A percentile compares a stretch with the other conserved stretches of the same genome.
These are phyloP conservation scores for Xylariaceae sp. DNA, from an alignment of 2,329 filamentous ascomycete species.

Conservation along the genomic window DNA sequence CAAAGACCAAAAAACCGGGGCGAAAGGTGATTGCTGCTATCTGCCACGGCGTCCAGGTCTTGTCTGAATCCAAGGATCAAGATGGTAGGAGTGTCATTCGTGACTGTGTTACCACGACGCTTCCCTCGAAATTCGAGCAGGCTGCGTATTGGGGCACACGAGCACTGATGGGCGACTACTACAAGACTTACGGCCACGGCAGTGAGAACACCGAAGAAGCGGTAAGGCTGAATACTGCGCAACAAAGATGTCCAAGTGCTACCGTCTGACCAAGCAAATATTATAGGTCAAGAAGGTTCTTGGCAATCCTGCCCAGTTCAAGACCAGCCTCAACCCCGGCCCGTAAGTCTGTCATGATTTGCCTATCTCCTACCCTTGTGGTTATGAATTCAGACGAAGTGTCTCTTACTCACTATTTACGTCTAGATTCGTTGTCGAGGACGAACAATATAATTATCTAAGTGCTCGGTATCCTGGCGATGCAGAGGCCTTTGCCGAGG, in stretches of 20 bases:
- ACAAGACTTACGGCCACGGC: slow-evolving; percentile 57
- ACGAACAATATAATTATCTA: slow-evolving; percentile 52
- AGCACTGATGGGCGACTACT: slow-evolving; percentile 55
- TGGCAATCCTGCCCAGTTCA: slow-evolving; percentile 48
- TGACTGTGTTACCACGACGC: slow-evolving; percentile 50
- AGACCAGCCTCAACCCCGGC: slow-evolving; percentile 43
- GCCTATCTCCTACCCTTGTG: background rate
- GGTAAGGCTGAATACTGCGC: slow-evolving; percentile 37
- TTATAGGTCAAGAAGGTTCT: slow-evolving; percentile 48
- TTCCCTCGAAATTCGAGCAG: slow-evolving; percentile 53
- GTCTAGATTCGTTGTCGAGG: slow-evolving; percentile 51
- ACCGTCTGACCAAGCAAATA: slow-evolving; percentile 13
- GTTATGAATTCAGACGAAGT: background rate
- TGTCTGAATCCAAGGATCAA: slow-evolving; percentile 45
- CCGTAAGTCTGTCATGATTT: slow-evolving; percentile 41
- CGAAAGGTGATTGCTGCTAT: slow-evolving; percentile 51
- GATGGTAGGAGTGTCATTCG: slow-evolving; percentile 50
- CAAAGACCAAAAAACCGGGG: slow-evolving; percentile 47
- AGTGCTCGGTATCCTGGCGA: slow-evolving; percentile 51
- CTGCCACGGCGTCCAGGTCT: slow-evolving; percentile 56
- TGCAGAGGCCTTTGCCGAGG: slow-evolving; percentile 45
- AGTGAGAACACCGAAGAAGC: slow-evolving; percentile 52
- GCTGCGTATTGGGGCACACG: slow-evolving; percentile 52
- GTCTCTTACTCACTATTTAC: slow-evolving; percentile 8
- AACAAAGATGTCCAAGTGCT: background rate